Base-by-base conservation (phyloP, 805 yeast genomes). In the Barnettozyma wickerhamii region DNA sequence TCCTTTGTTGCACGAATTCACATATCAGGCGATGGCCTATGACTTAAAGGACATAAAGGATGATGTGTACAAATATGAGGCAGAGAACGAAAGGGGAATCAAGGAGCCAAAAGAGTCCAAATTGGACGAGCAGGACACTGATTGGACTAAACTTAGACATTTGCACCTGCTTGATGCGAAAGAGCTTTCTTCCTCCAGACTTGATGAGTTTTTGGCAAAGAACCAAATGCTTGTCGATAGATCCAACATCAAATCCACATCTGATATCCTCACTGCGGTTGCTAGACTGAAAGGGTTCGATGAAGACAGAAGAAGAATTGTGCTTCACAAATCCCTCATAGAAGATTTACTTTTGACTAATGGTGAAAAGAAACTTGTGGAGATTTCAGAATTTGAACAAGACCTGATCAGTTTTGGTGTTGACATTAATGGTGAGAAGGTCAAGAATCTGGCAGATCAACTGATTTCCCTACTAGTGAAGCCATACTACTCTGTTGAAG, bases 21-120 rank as follows among this genome's bases (percentile, higher is more conserved):
- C 83, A 19, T 93, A 90, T 62, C 95, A 91, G 63, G 90, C 97
- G 5, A 81, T 90, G 85, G 84, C 90, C 15, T 82, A 83, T 65
- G 99, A 91, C 60, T 63, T 83, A 20, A 71, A 73, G 2, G 65
- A 64, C 23, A 74, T 66, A 12, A 55, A 63, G n/a, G 60, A 66
- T 39, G 66, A 72, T 49, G 55, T 56, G n/a, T 82, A 76, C 57
- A 65, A 56, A 24, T 85, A 81, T 54, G 57, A 65, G 33, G 71
- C 76, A 7, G 84, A 75, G 52, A 77, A 68, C 55, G 87, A 77
- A 58, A 55, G 50, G 13, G 77, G 76, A 13, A 65, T 54, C 19
- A 50, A 57, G 26, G 75, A 72, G 44, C 52, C 58, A 30, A 71
- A 72, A 33, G 55, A 55, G 3, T 69, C 86, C 4, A 72, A 65